Percentiles rank a stretch among this genome's conserved stretches.
These are phyloP conservation scores for Euphorbia corollata DNA, from an alignment of 441 rosid species.

Conservation along the genomic window DNA sequence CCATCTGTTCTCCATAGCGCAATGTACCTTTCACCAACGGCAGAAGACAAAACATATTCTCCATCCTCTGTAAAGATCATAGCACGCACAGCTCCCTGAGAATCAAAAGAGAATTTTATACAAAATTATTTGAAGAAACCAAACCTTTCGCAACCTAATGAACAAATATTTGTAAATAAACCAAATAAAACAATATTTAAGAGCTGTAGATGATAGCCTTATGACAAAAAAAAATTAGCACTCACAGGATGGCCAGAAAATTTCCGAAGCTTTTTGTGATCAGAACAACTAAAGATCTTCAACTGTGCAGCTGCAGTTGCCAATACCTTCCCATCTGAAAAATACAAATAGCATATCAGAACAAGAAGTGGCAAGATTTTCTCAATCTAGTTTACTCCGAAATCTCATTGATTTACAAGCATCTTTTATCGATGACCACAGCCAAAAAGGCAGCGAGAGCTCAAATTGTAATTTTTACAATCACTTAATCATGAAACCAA, in stretches of 20 bases:
- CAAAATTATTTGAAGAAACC: conserved; percentile 10
- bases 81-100: conserved; percentile 75
- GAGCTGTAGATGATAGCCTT: conserved; percentile 9
- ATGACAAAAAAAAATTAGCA: conserved; percentile 14
- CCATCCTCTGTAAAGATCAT: conserved; percentile 76
- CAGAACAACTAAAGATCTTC: conserved; percentile 60
- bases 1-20: conserved; percentile 75
- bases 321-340: conserved; percentile 68
- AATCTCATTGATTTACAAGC: background rate
- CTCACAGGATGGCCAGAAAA: conserved; percentile 98
- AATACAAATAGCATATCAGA: conserved; percentile 15
- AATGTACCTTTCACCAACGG: conserved; percentile 69
- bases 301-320: conserved; percentile 80
- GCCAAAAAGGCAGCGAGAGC: background rate
- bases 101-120: conserved; percentile 18
- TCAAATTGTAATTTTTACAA: background rate
- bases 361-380: background rate
- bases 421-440: background rate
- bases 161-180: background rate
- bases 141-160: conserved; percentile 2
- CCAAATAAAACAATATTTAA: background rate
- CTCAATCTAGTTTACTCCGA: background rate
- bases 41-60: conserved; percentile 66
- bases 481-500: background rate
- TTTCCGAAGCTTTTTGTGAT: conserved; percentile 75